phyloP scores from a whole-genome alignment of 2,329 filamentous ascomycete species.

The Bipolaris bicolor region DNA sequence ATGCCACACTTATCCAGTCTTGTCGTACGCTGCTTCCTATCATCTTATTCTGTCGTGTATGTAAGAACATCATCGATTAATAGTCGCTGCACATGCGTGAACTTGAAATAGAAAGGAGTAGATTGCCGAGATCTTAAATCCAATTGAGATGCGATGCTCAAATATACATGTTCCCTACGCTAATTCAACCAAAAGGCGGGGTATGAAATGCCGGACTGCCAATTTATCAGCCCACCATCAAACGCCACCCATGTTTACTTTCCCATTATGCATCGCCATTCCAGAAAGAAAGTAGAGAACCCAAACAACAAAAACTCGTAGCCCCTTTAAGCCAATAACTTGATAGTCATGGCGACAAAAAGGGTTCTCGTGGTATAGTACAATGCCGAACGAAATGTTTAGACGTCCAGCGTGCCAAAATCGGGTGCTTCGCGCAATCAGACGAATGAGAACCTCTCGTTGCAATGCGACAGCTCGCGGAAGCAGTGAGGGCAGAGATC shows the following conservation, averaged over 20 bases:
- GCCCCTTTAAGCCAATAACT: not conserved
- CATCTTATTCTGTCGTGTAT: no score
- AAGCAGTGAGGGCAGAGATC: constrained; percentile 38
- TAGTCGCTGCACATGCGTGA: not conserved
- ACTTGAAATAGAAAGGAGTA: not conserved
- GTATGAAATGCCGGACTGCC: constrained; percentile 1
- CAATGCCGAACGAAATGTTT: not conserved
- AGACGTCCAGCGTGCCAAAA: not conserved
- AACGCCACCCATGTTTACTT: constrained; percentile 6
- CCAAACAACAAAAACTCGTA: not conserved
- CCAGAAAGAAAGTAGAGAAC: not conserved
- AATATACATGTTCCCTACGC: not conserved
- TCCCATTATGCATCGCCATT: not conserved
- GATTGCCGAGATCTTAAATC: not conserved
- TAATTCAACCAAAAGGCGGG: constrained; percentile 9
- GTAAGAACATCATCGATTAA: not conserved
- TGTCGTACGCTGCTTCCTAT: no score
- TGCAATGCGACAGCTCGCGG: constrained; percentile 36
- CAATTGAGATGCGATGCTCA: constrained; percentile 9
- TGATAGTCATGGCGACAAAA: not conserved
- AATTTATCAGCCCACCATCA: not conserved
- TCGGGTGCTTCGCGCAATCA: not conserved
- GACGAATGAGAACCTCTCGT: constrained; percentile 34
- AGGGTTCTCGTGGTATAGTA: not conserved
- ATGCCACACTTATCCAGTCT: no score